phyloP scores from a whole-genome alignment of 106 monocot genomes.

The Cymbidium sinense region DNA sequence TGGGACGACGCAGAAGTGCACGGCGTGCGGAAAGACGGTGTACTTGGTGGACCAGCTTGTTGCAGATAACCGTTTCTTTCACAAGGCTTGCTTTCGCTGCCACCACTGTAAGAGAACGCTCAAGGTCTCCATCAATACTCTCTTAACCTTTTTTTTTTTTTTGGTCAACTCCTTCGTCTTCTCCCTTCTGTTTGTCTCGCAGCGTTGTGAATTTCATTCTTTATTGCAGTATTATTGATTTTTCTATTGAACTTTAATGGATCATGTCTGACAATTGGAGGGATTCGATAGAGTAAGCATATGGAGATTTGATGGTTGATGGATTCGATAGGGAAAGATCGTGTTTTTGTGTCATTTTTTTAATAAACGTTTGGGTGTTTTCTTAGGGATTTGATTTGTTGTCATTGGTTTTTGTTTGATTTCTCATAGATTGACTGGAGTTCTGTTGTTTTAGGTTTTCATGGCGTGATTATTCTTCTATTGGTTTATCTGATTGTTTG shows the following conservation, averaged over 20 bases:
- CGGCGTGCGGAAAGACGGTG: constrained; percentile 60
- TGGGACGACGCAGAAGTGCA: constrained; percentile 66
- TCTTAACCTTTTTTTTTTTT: background rate
- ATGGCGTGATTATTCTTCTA: background rate
- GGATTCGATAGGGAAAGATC: background rate
- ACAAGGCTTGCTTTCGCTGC: constrained; percentile 54
- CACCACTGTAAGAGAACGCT: constrained; percentile 69
- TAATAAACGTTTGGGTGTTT: background rate
- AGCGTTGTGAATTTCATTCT: background rate
- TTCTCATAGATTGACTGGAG: background rate
- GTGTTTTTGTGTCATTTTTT: background rate
- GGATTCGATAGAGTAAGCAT: background rate
- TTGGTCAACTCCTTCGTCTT: background rate
- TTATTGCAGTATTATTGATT: background rate
- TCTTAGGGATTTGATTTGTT: background rate
- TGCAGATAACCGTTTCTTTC: constrained; percentile 46
- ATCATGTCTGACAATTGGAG: background rate
- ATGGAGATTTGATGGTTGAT: background rate
- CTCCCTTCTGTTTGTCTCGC: background rate
- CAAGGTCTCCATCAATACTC: constrained; percentile 19
- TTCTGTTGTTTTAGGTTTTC: background rate
- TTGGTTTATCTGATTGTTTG: background rate
- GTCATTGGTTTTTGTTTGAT: background rate
- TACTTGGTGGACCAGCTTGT: constrained; percentile 55
- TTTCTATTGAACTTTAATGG: background rate